Conservation (phyloP, 371 early-diverging fungal genomes). For the Chytridium lagenaria region DNA sequence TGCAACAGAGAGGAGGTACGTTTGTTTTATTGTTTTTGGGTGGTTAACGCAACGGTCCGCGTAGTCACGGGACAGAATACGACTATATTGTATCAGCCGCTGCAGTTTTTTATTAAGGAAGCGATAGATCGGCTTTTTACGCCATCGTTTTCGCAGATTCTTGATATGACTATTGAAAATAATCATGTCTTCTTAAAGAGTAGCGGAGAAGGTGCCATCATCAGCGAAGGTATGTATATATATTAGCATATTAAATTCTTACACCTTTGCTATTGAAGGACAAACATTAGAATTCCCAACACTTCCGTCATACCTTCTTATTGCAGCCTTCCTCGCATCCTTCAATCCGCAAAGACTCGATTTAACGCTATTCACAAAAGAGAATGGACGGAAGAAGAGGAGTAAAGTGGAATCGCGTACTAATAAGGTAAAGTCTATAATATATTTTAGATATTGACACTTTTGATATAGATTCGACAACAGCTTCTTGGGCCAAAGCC, state of each 20-base stretch:
- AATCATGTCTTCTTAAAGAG: constrained; percentile 81
- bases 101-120: constrained; percentile 78
- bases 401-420: constrained; percentile 45
- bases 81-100: constrained; percentile 69
- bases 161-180: constrained; percentile 47
- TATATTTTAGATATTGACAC: background rate
- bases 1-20: constrained; percentile 71
- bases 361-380: constrained; percentile 76
- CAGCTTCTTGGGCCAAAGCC: constrained; percentile 88
- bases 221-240: no score
- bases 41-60: background rate
- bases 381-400: constrained; percentile 47
- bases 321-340: constrained; percentile 89
- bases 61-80: constrained; percentile 61
- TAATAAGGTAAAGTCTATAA: constrained; percentile 33
- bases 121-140: constrained; percentile 50
- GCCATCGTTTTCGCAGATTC: constrained; percentile 21
- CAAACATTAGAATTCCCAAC: constrained; percentile 45
- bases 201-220: no score
- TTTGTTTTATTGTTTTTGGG: background rate
- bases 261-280: background rate
- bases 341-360: constrained; percentile 91
- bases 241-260: no score
- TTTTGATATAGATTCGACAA: constrained; percentile 57
- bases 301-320: constrained; percentile 74